A percentile compares a stretch with the other conserved stretches of the same genome.
Evolutionary conservation across 768 basidiomycete species (phyloP).

Genomic region (Tylopilus intermedius): DNA sequence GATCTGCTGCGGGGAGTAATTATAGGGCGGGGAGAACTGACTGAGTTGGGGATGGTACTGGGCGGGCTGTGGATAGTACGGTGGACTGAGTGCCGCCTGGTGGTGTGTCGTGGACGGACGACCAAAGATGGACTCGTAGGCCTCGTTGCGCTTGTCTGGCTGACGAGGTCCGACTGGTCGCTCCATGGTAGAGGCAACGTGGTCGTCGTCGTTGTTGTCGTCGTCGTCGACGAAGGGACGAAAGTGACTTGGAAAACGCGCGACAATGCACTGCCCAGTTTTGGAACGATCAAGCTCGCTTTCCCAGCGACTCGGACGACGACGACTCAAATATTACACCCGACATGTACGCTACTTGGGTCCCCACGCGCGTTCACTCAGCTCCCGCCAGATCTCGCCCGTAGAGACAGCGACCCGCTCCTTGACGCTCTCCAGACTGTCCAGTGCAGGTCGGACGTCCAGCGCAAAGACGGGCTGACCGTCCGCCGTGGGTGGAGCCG

Average conservation of each 20-base stretch:
- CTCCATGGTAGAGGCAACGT: constrained; percentile 36
- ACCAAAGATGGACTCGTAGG: constrained; percentile 86
- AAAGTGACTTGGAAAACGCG: constrained; percentile 6
- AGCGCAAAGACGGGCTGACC: constrained; percentile 93
- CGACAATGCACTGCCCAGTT: constrained; percentile 21
- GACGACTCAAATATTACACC: neutral
- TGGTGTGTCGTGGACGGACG: constrained; percentile 61
- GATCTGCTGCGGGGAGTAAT: constrained; percentile 35
- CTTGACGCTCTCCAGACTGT: constrained; percentile 72
- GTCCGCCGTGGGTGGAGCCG: constrained; percentile 81
- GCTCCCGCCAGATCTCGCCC: constrained; percentile 58
- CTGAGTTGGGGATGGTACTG: constrained; percentile 20
- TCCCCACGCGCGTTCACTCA: constrained; percentile 30
- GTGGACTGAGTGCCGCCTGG: constrained; percentile 18
- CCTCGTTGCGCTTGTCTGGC: constrained; percentile 70
- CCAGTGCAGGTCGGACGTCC: constrained; percentile 93
- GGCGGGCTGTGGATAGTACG: constrained; percentile 15
- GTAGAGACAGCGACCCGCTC: constrained; percentile 68
- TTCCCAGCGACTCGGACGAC: constrained; percentile 8
- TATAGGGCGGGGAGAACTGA: constrained; percentile 36
- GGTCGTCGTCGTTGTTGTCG: constrained; percentile 1
- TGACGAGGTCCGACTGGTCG: constrained; percentile 56
- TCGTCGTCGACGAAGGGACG: neutral
- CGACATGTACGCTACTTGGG: constrained; percentile 10
- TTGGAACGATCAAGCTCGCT: constrained; percentile 13